Percentiles rank a stretch among this genome's conserved stretches.
phyloP scores from a whole-genome alignment of 1,284 basidiomycete species.

The Malassezia restricta region DNA sequence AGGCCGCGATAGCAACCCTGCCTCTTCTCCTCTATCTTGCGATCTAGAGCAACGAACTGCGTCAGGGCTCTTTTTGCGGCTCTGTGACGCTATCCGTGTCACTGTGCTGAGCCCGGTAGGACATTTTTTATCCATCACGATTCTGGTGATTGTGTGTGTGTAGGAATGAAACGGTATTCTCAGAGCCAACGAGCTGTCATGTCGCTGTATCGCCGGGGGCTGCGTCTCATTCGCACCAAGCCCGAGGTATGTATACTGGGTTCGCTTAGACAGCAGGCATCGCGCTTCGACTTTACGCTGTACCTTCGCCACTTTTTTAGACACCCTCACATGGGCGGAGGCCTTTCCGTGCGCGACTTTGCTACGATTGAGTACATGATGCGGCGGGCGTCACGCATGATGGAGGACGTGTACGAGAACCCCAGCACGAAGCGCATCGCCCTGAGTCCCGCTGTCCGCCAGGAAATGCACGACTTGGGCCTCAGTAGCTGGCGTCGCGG shows the following conservation, averaged over 20 bases:
- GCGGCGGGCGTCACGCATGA: conserved; percentile 26
- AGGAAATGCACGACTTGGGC: conserved; percentile 12
- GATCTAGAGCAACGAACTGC: conserved; percentile 12
- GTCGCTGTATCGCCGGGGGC: conserved; percentile 11
- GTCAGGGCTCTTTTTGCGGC: not conserved
- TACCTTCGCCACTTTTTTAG: conserved; percentile 44
- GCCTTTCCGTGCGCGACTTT: conserved; percentile 33
- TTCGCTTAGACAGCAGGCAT: conserved; percentile 16
- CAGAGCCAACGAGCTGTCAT: conserved; percentile 11
- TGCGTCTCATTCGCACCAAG: conserved; percentile 14
- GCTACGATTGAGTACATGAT: conserved; percentile 41
- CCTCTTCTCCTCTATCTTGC: conserved; percentile 18
- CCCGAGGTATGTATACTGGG: conserved; percentile 11
- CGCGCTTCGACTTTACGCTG: conserved; percentile 32
- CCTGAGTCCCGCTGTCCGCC: conserved; percentile 14
- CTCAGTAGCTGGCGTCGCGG: not conserved
- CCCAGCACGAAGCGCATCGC: conserved; percentile 30
- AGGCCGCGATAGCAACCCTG: not conserved
- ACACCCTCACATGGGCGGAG: conserved; percentile 37
- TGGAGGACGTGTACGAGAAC: conserved; percentile 35
- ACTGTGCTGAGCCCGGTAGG: not conserved
- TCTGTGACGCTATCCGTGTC: not conserved
- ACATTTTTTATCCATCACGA: not conserved
- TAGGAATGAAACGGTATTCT: conserved; percentile 12
- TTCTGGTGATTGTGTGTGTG: not conserved